Conservation (phyloP, 1,284 basidiomycete species). For the Microbotryomycetes sp. region DNA sequence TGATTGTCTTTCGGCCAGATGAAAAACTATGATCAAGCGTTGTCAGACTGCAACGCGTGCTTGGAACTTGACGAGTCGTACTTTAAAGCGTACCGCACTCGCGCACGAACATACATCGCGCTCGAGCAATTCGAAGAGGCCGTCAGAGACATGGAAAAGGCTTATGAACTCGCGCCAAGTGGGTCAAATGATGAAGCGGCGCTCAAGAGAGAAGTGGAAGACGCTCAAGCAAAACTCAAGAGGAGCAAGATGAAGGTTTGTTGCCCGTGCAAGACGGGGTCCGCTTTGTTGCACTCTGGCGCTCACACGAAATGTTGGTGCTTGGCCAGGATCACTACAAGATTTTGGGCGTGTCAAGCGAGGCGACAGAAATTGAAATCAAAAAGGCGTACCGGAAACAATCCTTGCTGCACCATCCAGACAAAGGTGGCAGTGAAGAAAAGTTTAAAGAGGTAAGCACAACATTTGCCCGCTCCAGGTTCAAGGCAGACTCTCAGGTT, state of each 20-base stretch:
- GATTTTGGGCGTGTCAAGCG: slow-evolving; percentile 20
- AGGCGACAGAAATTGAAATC: slow-evolving; percentile 57
- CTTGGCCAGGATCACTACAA: slow-evolving; percentile 33
- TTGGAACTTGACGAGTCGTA: slow-evolving; percentile 57
- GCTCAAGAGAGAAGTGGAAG: slow-evolving; percentile 59
- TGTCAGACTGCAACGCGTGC: slow-evolving; percentile 62
- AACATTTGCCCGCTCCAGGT: neutral
- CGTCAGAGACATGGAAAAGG: slow-evolving; percentile 66
- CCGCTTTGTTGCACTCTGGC: slow-evolving; percentile 51
- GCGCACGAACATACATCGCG: slow-evolving; percentile 67
- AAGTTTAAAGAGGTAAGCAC: slow-evolving; percentile 72
- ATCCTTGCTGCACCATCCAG: slow-evolving; percentile 69
- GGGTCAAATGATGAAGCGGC: slow-evolving; percentile 56
- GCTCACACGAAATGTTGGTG: neutral
- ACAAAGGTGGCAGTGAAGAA: slow-evolving; percentile 51
- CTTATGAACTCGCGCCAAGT: slow-evolving; percentile 57
- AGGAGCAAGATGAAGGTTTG: slow-evolving; percentile 68
- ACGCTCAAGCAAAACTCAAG: slow-evolving; percentile 69
- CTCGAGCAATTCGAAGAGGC: slow-evolving; percentile 66
- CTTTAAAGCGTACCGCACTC: slow-evolving; percentile 77
- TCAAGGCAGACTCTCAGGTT: neutral
- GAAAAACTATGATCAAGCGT: slow-evolving; percentile 57
- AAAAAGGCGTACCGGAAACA: slow-evolving; percentile 58
- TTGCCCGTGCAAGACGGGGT: too few species aligned
- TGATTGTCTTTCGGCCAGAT: slow-evolving; percentile 46